phyloP scores from a whole-genome alignment of 2,329 filamentous ascomycete genomes.

The Claviceps sp. region DNA sequence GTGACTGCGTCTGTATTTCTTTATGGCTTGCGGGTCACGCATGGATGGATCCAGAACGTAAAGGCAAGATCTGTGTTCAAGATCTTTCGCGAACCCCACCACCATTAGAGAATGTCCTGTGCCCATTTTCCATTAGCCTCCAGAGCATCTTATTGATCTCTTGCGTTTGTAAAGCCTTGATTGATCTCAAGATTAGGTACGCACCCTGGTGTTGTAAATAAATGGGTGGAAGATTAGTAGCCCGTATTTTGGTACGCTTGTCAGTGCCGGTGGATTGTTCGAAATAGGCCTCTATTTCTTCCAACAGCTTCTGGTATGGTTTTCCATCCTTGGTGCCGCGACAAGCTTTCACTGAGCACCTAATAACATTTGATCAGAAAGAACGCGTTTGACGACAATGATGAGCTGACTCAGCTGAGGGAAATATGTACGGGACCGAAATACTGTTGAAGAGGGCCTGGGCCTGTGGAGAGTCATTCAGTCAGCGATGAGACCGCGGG shows the following conservation, averaged over 20 bases:
- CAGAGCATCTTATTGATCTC: background rate
- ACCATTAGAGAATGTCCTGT: slow-evolving; percentile 81
- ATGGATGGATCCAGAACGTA: slow-evolving; percentile 85
- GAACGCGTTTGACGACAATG: background rate
- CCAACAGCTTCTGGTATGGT: slow-evolving; percentile 42
- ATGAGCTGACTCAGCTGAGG: background rate
- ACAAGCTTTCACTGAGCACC: slow-evolving; percentile 51
- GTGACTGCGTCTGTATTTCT: slow-evolving; percentile 38
- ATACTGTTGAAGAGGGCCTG: slow-evolving; percentile 64
- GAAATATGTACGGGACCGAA: slow-evolving; percentile 40
- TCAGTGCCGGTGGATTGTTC: slow-evolving; percentile 29
- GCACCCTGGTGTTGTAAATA: slow-evolving; percentile 76
- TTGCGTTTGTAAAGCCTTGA: background rate
- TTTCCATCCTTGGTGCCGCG: slow-evolving; percentile 31
- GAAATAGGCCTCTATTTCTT: slow-evolving; percentile 65
- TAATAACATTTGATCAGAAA: slow-evolving; percentile 12
- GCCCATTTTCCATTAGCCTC: background rate
- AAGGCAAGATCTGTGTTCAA: slow-evolving; percentile 51
- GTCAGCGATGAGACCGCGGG: background rate
- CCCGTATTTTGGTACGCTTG: slow-evolving; percentile 45
- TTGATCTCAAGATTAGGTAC: slow-evolving; percentile 4
- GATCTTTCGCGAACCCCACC: slow-evolving; percentile 63
- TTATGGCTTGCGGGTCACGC: slow-evolving; percentile 51
- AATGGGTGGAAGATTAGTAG: slow-evolving; percentile 65
- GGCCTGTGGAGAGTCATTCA: slow-evolving; percentile 35